Percentiles rank a stretch among this genome's conserved stretches.
phyloP scores from a whole-genome alignment of 2,329 filamentous ascomycete genomes.

The Penicillium psychrosexuale region DNA sequence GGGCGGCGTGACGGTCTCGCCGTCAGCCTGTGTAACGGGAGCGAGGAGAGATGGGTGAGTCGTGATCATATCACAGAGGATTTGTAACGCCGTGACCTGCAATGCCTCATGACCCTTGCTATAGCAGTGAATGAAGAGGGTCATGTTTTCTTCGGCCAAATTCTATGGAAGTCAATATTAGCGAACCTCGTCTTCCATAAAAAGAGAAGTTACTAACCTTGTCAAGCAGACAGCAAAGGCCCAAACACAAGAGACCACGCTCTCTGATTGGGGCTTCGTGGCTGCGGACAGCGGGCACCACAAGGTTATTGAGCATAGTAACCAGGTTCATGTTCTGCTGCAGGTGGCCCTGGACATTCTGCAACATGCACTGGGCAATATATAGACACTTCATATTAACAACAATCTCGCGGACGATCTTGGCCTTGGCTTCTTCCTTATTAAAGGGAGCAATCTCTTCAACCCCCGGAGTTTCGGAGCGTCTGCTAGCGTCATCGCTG shows the following conservation, averaged over 20 bases:
- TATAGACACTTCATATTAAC: constrained; percentile 98
- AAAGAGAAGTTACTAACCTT: constrained; percentile 51
- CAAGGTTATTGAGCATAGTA: constrained; percentile 95
- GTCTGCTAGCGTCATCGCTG: constrained; percentile 60
- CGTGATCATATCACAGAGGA: constrained; percentile 87
- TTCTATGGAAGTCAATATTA: constrained; percentile 48
- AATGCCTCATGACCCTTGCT: constrained; percentile 85
- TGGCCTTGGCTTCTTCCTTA: constrained; percentile 65
- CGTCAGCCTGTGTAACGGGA: constrained; percentile 43
- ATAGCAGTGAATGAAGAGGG: constrained; percentile 93
- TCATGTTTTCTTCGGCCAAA: constrained; percentile 86
- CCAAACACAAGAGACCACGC: constrained; percentile 81
- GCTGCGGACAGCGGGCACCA: constrained; percentile 90
- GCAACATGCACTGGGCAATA: constrained; percentile 95
- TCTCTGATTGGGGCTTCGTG: constrained; percentile 92
- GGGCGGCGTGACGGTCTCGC: constrained; percentile 49
- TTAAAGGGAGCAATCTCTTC: constrained; percentile 58
- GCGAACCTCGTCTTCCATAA: neutral
- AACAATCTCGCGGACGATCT: constrained; percentile 74
- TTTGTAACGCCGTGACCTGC: constrained; percentile 86
- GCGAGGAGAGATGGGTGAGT: constrained; percentile 80
- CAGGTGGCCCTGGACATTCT: constrained; percentile 83
- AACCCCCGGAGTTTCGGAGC: constrained; percentile 40
- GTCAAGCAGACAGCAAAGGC: constrained; percentile 86
- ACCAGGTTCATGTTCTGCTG: constrained; percentile 90